These are phyloP conservation scores for Fraxinus latifolia DNA, from an alignment of 305 asterid species.

Conservation along the genomic window DNA sequence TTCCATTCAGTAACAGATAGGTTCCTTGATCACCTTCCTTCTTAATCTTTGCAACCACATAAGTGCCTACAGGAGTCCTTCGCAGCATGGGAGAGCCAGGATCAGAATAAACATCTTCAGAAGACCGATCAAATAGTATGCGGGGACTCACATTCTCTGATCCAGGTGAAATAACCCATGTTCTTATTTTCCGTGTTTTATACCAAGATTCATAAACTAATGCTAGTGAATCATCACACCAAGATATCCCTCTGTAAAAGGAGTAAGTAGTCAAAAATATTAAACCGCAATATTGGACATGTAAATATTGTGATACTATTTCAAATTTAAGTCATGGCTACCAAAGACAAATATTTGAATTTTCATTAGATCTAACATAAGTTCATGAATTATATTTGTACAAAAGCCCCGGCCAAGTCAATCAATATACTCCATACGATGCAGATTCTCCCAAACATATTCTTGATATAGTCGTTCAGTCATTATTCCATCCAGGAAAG, in stretches of 20 bases:
- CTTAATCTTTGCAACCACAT: constrained; percentile 80
- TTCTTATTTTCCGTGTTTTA: constrained; percentile 66
- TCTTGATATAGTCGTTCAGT: background rate
- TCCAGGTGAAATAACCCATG: constrained; percentile 85
- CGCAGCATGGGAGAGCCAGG: constrained; percentile 97
- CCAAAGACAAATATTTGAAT: background rate
- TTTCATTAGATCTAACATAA: constrained; percentile 1
- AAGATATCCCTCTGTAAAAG: constrained; percentile 68
- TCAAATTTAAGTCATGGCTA: background rate
- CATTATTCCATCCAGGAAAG: background rate
- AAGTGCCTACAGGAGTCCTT: constrained; percentile 75
- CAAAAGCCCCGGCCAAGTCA: background rate
- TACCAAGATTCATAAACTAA: constrained; percentile 96
- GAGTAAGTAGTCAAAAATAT: constrained; percentile 20
- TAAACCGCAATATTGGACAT: background rate
- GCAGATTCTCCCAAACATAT: background rate
- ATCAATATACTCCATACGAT: background rate
- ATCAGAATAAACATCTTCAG: constrained; percentile 97
- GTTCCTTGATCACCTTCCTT: constrained; percentile 64
- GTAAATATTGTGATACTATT: background rate
- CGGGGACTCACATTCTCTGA: constrained; percentile 54
- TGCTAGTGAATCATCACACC: constrained; percentile 92
- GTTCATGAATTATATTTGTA: background rate
- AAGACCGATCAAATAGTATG: constrained; percentile 90
- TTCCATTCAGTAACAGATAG: constrained; percentile 68